A percentile compares a stretch with the other conserved stretches of the same genome.
Conservation (phyloP, 2,329 filamentous ascomycete species). For the Xylariaceae sp. region DNA sequence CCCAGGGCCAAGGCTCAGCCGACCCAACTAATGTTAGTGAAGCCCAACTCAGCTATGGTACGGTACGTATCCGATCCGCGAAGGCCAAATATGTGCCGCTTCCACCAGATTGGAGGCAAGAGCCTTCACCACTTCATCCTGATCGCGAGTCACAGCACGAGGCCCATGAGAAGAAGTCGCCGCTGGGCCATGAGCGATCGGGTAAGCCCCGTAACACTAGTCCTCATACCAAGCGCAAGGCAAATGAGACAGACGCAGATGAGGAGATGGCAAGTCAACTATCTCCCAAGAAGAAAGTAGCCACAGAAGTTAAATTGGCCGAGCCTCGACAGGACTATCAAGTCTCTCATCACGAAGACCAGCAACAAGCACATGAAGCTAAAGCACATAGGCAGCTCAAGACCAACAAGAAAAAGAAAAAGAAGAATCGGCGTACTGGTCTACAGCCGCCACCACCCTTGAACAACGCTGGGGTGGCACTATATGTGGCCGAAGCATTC, state of each 20-base stretch:
- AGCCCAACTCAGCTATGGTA: conserved; percentile 22
- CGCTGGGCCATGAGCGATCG: not conserved
- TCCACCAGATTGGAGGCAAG: conserved; percentile 17
- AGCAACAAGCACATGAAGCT: not conserved
- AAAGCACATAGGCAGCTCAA: not conserved
- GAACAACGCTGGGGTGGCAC: too few species aligned
- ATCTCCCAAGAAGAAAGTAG: conserved; percentile 17
- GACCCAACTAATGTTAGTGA: conserved; percentile 2
- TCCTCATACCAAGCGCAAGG: conserved; percentile 22
- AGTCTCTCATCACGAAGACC: not conserved
- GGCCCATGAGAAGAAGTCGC: not conserved
- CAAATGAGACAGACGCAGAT: conserved; percentile 1
- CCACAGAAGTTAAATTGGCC: not conserved
- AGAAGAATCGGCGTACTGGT: not conserved
- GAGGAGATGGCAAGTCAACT: not conserved
- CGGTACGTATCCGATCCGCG: conserved; percentile 23
- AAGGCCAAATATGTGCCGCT: conserved; percentile 21
- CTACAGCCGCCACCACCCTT: not conserved
- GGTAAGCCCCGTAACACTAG: not conserved
- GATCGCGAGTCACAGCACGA: not conserved
- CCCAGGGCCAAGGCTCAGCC: not conserved
- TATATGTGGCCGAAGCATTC: too few species aligned
- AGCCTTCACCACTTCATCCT: not conserved
- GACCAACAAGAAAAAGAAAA: conserved; percentile 15
- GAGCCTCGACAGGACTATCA: not conserved